A percentile compares a stretch with the other conserved stretches of the same genome.
Conservation (phyloP, 805 yeast genomes). For the Ogataea salicorniae region DNA sequence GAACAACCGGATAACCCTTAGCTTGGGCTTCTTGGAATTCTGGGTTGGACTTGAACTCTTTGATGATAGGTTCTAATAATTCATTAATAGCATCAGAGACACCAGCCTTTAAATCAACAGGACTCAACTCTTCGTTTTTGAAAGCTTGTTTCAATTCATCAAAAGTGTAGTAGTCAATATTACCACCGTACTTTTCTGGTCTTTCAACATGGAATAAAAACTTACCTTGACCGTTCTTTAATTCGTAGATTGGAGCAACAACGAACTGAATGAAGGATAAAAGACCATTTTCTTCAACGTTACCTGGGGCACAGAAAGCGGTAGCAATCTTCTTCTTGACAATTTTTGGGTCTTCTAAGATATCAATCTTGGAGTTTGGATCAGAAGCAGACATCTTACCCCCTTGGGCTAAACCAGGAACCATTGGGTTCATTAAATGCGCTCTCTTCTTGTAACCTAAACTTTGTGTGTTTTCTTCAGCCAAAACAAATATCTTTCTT, state of each 20-base stretch:
- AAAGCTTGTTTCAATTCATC: slow-evolving; percentile 69
- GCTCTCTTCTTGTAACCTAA: slow-evolving; percentile 96
- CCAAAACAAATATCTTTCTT: slow-evolving; percentile 93
- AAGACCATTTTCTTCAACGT: slow-evolving; percentile 84
- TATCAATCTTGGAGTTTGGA: slow-evolving; percentile 94
- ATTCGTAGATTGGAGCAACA: slow-evolving; percentile 77
- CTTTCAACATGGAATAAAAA: slow-evolving; percentile 75
- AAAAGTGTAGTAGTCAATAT: slow-evolving; percentile 64
- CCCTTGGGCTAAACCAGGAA: slow-evolving; percentile 94
- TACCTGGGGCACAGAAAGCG: slow-evolving; percentile 96
- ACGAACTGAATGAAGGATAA: slow-evolving; percentile 82
- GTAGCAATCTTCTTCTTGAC: slow-evolving; percentile 87
- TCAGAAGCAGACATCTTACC: slow-evolving; percentile 99
- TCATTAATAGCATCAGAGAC: slow-evolving; percentile 79
- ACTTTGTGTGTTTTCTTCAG: slow-evolving; percentile 85
- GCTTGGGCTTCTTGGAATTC: slow-evolving; percentile 73
- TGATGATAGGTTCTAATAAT: slow-evolving; percentile 79
- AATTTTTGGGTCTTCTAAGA: slow-evolving; percentile 80
- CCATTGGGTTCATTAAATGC: slow-evolving; percentile 98
- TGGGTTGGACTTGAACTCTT: slow-evolving; percentile 50
- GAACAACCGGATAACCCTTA: slow-evolving; percentile 81
- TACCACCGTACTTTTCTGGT: slow-evolving; percentile 97
- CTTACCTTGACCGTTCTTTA: slow-evolving; percentile 52
- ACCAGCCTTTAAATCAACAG: slow-evolving; percentile 92
- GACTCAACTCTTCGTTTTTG: slow-evolving; percentile 69